Conservation (phyloP, 1,284 basidiomycete genomes). For the Papiliotrema flavescens region DNA sequence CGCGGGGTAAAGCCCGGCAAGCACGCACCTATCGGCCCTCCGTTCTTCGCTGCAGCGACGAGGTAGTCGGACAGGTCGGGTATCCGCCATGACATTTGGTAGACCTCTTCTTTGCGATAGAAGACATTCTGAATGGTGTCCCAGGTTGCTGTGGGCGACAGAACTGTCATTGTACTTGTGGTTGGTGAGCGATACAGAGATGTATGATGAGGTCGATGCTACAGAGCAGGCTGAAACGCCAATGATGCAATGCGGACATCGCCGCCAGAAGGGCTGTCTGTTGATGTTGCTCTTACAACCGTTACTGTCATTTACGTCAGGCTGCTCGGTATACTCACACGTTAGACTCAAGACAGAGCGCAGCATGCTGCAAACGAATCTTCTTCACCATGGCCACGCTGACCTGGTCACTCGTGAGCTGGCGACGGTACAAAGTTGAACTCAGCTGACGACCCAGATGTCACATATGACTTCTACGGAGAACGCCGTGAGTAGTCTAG, state of each 20-base stretch:
- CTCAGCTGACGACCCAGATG: slow-evolving; percentile 54
- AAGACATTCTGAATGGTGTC: slow-evolving; percentile 51
- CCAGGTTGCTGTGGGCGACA: slow-evolving; percentile 19
- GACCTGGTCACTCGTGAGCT: slow-evolving; percentile 48
- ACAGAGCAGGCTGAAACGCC: too few relatives aligned
- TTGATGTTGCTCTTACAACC: too few relatives aligned
- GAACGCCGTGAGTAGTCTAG: slow-evolving; percentile 52
- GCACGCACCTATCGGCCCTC: slow-evolving; percentile 75
- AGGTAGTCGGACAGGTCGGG: slow-evolving; percentile 76
- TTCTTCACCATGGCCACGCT: slow-evolving; percentile 45
- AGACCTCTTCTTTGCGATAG: slow-evolving; percentile 69
- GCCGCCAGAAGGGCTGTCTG: too few relatives aligned
- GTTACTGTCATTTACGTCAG: too few relatives aligned
- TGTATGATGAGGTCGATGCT: background rate
- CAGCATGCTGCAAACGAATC: slow-evolving; percentile 47
- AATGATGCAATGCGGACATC: too few relatives aligned
- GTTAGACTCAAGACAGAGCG: too few relatives aligned
- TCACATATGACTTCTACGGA: slow-evolving; percentile 85
- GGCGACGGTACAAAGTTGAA: too few relatives aligned
- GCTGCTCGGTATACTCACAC: too few relatives aligned
- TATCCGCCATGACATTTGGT: slow-evolving; percentile 75
- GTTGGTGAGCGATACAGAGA: background rate
- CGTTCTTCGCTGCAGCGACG: slow-evolving; percentile 75
- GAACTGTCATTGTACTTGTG: background rate
- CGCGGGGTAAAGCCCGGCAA: background rate